Conservation (phyloP, 352 stramenopile genomes). For the Globisporangium paddicum region DNA sequence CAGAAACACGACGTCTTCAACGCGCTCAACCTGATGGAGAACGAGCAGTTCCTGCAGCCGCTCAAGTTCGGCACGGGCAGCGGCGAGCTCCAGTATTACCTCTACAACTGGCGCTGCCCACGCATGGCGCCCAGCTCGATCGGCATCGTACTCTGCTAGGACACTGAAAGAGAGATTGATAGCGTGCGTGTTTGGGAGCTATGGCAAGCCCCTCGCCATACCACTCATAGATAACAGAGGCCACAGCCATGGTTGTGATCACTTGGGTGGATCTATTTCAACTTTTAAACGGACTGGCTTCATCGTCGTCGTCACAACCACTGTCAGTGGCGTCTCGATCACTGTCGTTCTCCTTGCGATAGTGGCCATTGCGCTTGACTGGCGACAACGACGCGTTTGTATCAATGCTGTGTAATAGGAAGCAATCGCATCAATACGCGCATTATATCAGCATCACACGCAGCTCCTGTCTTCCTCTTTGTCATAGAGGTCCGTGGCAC, state of each 20-base stretch:
- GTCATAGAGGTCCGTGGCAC: too few species aligned
- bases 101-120: conserved; percentile 62
- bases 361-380: conserved; percentile 18
- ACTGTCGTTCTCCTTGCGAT: neutral
- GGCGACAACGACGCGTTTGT: conserved; percentile 40
- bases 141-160: conserved; percentile 1
- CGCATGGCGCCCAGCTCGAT: neutral
- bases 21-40: conserved; percentile 54
- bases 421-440: neutral
- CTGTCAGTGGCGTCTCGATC: conserved; percentile 2
- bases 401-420: conserved; percentile 30
- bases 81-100: conserved; percentile 54
- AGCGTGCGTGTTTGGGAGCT: too few species aligned
- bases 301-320: neutral
- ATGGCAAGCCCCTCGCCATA: too few species aligned
- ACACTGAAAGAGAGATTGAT: neutral
- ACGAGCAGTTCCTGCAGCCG: conserved; percentile 36
- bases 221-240: too few species aligned
- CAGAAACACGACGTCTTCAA: conserved; percentile 50
- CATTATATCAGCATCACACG: too few species aligned
- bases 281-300: neutral
- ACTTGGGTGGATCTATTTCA: too few species aligned
- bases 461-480: neutral
- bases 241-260: too few species aligned
- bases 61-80: conserved; percentile 52